Evolutionary conservation across 2,329 filamentous ascomycete genomes (phyloP), one percentile per base, ranked within the genome.

Genomic region (Clonostachys rosea): DNA sequence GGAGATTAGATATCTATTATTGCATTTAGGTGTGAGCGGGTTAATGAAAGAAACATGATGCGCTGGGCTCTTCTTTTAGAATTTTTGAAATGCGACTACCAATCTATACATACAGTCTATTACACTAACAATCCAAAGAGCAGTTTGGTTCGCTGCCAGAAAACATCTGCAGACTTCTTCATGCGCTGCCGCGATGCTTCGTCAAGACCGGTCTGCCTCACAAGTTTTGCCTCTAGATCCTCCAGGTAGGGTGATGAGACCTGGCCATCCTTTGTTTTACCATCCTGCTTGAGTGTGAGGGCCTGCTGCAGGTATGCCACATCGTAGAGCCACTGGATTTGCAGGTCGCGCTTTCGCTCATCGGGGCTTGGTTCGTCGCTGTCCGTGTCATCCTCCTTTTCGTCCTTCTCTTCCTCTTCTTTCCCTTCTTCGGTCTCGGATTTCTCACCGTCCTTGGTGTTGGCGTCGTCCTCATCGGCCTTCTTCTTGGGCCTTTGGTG

Each of bases 121-220:
- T 47, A 76, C 54, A 74, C 75, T 53, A 96, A 67, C 48, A 95
- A 69, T 3, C 87, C 90, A 67, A 96, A 96, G 24, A 96, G 65
- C 52, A 96, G 66, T 62, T 80, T 85, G 11, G 88, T 94, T 58
- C 87, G 82, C 70, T 86, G 89, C 83, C 89, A 94, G 64, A 94
- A 95, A 45, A 91, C 89, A 42, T 76, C 71, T 6, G 89, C 81
- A 14, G 75, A 71, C 64, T 85, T 87, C 54, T 61, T 65, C 36
- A 95, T 64, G 51, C 79, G 79, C 41, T 75, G 65, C 14, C 68
- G 70, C 6, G 65, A 68, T 11, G 71, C 64, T 30, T 76, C 71
- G 5, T 76, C 60, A 7, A 85, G 57, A 3, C 72, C 75, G 2
- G 70, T 69, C 39, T 66, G 71, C 36, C 67, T 55, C 35, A 70